Percentiles rank a stretch among this genome's conserved stretches.
These are phyloP conservation scores for Metschnikowia cubensis DNA, from an alignment of 805 yeast genomes.

Conservation along the genomic window DNA sequence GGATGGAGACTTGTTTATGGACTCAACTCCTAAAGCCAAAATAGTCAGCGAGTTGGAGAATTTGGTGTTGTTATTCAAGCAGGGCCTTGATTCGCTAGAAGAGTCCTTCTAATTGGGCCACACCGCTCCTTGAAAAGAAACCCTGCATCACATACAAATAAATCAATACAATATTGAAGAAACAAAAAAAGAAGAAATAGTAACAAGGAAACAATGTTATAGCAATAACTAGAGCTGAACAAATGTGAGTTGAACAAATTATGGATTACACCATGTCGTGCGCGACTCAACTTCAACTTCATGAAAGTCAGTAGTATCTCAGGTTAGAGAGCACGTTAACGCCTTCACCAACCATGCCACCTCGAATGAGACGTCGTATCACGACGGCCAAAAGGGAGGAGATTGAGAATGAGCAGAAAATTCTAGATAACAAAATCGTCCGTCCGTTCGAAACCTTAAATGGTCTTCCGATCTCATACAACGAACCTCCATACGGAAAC, in stretches of 20 bases:
- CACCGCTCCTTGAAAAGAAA: background rate
- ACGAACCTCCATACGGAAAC: conserved; percentile 57
- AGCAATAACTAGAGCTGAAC: no score
- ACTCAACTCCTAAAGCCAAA: conserved; percentile 33
- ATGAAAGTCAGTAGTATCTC: background rate
- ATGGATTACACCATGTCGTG: background rate
- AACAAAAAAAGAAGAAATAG: no score
- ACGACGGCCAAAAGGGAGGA: conserved; percentile 40
- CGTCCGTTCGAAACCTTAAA: conserved; percentile 66
- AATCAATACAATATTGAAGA: no score
- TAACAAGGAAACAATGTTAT: no score
- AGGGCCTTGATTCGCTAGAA: conserved; percentile 41
- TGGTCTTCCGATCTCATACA: conserved; percentile 63
- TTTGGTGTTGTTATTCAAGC: conserved; percentile 35
- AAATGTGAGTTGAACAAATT: no score
- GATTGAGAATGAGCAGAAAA: conserved; percentile 39
- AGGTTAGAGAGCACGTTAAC: background rate
- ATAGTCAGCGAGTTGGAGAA: conserved; percentile 34
- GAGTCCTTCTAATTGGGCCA: conserved; percentile 5
- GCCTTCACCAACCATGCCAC: conserved; percentile 26
- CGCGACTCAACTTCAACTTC: background rate
- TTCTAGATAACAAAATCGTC: conserved; percentile 32
- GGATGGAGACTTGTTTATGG: conserved; percentile 36
- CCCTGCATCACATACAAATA: background rate
- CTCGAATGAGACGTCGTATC: conserved; percentile 43